Percentiles rank a stretch among this genome's conserved stretches.
Evolutionary conservation across 2,329 filamentous ascomycete genomes (phyloP).

Genomic region (Aspergillus sojae): DNA sequence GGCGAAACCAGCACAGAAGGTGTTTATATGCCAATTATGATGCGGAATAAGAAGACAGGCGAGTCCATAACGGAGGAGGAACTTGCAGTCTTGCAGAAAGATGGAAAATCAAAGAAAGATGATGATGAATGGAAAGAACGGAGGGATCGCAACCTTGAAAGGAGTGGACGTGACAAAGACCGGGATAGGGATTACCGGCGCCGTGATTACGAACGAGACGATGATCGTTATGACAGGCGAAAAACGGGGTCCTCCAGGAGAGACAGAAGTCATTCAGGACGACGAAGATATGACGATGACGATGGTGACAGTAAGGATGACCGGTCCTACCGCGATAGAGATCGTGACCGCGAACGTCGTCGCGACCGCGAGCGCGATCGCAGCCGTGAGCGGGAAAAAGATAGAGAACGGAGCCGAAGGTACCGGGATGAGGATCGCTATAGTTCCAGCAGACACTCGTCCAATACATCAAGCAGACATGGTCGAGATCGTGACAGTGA

Average conservation of each 20-base stretch:
- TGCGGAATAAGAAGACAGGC: constrained; percentile 65
- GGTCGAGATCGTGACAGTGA: constrained; percentile 34
- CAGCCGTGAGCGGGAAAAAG: constrained; percentile 34
- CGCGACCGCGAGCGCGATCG: constrained; percentile 40
- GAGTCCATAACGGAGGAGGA: constrained; percentile 66
- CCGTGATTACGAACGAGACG: constrained; percentile 35
- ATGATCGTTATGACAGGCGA: constrained; percentile 39
- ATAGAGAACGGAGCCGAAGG: constrained; percentile 34
- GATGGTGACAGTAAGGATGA: constrained; percentile 36
- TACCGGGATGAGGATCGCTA: constrained; percentile 37
- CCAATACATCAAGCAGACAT: constrained; percentile 32
- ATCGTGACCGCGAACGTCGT: constrained; percentile 25
- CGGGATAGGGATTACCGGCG: constrained; percentile 36
- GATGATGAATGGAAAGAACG: constrained; percentile 50
- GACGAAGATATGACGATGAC: constrained; percentile 43
- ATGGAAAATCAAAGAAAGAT: constrained; percentile 48
- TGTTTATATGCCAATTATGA: constrained; percentile 63
- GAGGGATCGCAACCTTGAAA: constrained; percentile 47
- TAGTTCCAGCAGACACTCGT: constrained; percentile 35
- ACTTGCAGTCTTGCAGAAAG: constrained; percentile 54
- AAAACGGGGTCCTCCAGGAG: constrained; percentile 42
- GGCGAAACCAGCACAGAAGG: constrained; percentile 44
- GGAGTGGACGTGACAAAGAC: constrained; percentile 39
- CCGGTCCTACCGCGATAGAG: constrained; percentile 36
- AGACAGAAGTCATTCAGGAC: constrained; percentile 41